phyloP scores from a whole-genome alignment of 2,329 filamentous ascomycete species.

The Fusarium keratoplasticum region DNA sequence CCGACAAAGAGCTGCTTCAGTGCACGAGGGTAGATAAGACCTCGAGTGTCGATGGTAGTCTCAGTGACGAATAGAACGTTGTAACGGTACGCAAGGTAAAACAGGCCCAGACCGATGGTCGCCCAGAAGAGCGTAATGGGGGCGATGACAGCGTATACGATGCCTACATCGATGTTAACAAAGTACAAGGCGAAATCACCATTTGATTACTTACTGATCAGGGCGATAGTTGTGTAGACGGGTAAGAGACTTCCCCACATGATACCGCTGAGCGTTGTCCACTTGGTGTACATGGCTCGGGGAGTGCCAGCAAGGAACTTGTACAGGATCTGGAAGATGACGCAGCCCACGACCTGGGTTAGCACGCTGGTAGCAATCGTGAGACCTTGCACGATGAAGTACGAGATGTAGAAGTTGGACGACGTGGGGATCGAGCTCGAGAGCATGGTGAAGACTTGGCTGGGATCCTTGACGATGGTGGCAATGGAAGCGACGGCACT shows the following conservation, averaged over 20 bases:
- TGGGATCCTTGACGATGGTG: conserved; percentile 72
- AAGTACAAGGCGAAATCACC: too few species aligned
- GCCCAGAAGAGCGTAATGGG: conserved; percentile 86
- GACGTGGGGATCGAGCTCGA: conserved; percentile 81
- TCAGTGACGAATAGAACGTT: conserved; percentile 87
- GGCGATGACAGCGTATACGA: conserved; percentile 86
- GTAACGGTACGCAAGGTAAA: conserved; percentile 89
- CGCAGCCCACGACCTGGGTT: conserved; percentile 73
- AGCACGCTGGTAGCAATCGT: conserved; percentile 79
- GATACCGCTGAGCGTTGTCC: conserved; percentile 74
- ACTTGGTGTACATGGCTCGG: conserved; percentile 80
- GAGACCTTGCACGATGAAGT: conserved; percentile 88
- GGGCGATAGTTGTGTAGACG: conserved; percentile 78
- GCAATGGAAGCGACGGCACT: conserved; percentile 77
- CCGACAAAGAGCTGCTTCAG: conserved; percentile 88
- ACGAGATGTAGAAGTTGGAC: conserved; percentile 93
- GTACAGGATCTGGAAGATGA: conserved; percentile 76
- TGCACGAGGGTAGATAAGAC: conserved; percentile 87
- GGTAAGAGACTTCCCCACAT: conserved; percentile 84
- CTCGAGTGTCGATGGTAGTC: conserved; percentile 85
- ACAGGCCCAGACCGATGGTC: conserved; percentile 78
- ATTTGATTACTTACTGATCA: conserved; percentile 65
- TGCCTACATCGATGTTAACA: conserved; percentile 54
- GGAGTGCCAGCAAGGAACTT: conserved; percentile 81
- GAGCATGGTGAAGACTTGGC: conserved; percentile 71